Evolutionary conservation across 2,329 filamentous ascomycete genomes (phyloP).

Genomic region (Spiromastix sp.): DNA sequence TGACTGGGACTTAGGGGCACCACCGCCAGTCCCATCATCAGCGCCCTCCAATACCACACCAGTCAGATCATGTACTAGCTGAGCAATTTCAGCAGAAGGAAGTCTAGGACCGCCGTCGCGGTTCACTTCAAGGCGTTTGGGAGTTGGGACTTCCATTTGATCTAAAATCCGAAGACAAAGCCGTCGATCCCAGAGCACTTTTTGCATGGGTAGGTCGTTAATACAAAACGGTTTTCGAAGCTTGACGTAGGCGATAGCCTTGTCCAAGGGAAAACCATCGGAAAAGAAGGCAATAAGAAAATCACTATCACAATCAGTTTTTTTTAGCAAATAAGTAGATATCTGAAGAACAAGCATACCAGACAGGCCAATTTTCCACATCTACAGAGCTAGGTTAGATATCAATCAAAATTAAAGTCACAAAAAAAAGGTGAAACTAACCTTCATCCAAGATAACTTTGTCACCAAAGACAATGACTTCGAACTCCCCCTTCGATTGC

Average conservation of each 20-base stretch:
- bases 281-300: constrained; percentile 98
- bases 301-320: constrained; percentile 43
- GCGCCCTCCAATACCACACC: constrained; percentile 65
- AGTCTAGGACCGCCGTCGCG: constrained; percentile 80
- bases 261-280: constrained; percentile 91
- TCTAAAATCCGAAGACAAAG: constrained; percentile 82
- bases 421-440: constrained; percentile 22
- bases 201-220: constrained; percentile 95
- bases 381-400: too few species aligned
- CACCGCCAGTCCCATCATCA: constrained; percentile 55
- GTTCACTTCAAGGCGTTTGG: constrained; percentile 78
- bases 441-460: constrained; percentile 95
- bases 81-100: constrained; percentile 66
- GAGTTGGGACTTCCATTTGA: constrained; percentile 79
- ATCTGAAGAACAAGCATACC: too few species aligned
- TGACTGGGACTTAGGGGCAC: constrained; percentile 46
- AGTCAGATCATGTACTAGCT: constrained; percentile 69
- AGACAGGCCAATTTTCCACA: constrained; percentile 91
- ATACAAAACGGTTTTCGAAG: constrained; percentile 93
- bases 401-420: constrained; percentile 6
- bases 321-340: too few species aligned
- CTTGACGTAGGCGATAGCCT: constrained; percentile 91
- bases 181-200: constrained; percentile 89
- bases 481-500: constrained; percentile 83
- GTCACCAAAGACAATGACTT: constrained; percentile 95